Evolutionary conservation across 768 basidiomycete genomes (phyloP).

Genomic region (Suillus alpinus): DNA sequence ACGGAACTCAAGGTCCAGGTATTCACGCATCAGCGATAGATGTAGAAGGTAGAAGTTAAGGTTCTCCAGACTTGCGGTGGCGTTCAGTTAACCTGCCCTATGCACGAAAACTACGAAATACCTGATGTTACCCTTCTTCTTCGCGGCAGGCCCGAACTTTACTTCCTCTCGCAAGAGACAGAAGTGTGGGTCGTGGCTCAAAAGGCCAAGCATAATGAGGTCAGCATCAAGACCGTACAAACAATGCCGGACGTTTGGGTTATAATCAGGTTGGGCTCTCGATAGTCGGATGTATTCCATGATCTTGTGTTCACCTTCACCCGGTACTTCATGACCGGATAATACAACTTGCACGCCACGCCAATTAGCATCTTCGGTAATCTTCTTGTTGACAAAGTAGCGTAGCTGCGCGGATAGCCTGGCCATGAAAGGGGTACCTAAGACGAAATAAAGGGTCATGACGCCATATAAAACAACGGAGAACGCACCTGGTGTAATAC

Average conservation of each 20-base stretch:
- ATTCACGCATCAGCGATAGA: constrained; percentile 92
- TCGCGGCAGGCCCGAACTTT: constrained; percentile 84
- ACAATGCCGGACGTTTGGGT: constrained; percentile 96
- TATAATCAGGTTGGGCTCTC: constrained; percentile 93
- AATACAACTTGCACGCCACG: constrained; percentile 87
- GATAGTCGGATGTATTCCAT: constrained; percentile 98
- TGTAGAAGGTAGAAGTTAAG: constrained; percentile 95
- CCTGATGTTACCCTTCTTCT: constrained; percentile 66
- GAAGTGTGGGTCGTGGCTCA: constrained; percentile 99
- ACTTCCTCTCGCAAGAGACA: constrained; percentile 97
- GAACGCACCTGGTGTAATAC: constrained; percentile 89
- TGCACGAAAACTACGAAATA: constrained; percentile 21
- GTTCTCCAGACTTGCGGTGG: constrained; percentile 51
- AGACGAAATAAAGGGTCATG: background rate
- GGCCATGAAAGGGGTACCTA: constrained; percentile 95
- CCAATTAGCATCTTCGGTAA: constrained; percentile 96
- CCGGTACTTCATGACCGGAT: constrained; percentile 96
- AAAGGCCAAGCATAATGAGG: constrained; percentile 93
- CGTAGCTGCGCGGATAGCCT: constrained; percentile 86
- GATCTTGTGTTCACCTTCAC: constrained; percentile 99
- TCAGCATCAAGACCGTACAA: constrained; percentile 98
- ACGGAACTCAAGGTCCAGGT: constrained; percentile 93
- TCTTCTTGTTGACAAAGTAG: constrained; percentile 98
- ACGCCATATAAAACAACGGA: background rate
- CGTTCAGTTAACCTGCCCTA: constrained; percentile 9